phyloP scores from a whole-genome alignment of 23 red algal genomes.

The Pyropia yezoensis region DNA sequence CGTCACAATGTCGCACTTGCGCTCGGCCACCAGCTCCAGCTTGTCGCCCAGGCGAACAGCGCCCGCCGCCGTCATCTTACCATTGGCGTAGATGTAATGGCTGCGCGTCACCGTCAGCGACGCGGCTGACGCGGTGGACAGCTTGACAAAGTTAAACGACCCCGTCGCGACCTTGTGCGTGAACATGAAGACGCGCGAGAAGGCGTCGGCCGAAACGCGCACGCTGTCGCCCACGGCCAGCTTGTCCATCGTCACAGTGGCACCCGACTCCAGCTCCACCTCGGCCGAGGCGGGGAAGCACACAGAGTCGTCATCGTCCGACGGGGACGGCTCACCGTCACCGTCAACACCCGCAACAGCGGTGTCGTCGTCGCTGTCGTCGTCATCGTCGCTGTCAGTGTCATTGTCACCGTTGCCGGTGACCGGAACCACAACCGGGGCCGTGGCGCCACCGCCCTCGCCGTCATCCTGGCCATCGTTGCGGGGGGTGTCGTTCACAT shows the following conservation, averaged over 20 bases:
- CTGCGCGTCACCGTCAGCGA: neutral
- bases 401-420: no score
- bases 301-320: slow-evolving; percentile 17
- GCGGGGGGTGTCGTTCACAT: no score
- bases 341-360: no score
- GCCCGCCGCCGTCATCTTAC: neutral
- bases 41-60: neutral
- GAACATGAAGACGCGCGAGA: slow-evolving; percentile 3
- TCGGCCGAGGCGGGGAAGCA: slow-evolving; percentile 1
- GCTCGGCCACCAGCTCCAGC: slow-evolving; percentile 15
- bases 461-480: no score
- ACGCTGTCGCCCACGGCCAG: neutral
- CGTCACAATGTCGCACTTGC: slow-evolving; percentile 8
- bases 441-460: no score
- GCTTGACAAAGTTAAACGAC: neutral
- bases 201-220: neutral
- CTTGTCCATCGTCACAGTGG: neutral
- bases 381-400: no score
- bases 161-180: neutral
- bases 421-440: no score
- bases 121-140: neutral
- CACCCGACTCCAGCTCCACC: slow-evolving; percentile 3
- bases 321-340: no score
- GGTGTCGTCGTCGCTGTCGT: no score
- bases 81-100: slow-evolving; percentile 1